Evolutionary conservation across 2,329 filamentous ascomycete species (phyloP), one percentile per base, ranked within the genome.

Genomic region (Alternaria sp.): DNA sequence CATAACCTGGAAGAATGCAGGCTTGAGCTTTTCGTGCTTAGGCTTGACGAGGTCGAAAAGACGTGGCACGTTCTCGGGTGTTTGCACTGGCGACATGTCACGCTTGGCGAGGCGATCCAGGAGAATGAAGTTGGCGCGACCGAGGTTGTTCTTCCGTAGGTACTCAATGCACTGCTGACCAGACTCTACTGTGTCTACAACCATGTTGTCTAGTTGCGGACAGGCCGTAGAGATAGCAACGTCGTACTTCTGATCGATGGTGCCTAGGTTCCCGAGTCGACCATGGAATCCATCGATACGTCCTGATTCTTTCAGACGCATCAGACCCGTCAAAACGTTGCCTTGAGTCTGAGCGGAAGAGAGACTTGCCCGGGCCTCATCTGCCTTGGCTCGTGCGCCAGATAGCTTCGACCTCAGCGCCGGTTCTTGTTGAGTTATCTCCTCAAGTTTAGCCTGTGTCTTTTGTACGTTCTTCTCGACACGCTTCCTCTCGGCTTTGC

Each of bases 121-220:
- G 69, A 96, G 92, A 74, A 99, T 98, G 79, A 99, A 98, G 82
- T 97, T 97, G 63, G 94, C 96, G 72, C 96, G 90, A 12, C 96
- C 96, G 4, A 99, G 89, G 71, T 97, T 97, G 73, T 97, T 99
- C 85, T 98, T 99, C 59, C 96, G 90, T 12, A 99, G 86, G 75
- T 99, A 96, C 76, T 98, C 96, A 67, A 99, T 98, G 80, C 96
- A 99, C 78, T 98, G 94, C 80, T 99, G 96, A 68, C 94, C 96
- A 62, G 93, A 92, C 74, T 98, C 96, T 13, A 98, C 95, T 1
- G 93, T 94, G 73, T 98, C 96, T 0, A 97, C 97, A 10, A 99
- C 95, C 80, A 99, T 94, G 76, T 98, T 97, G 80, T 99, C 93
- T 10, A 99, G 87, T 3, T 91, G 87, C 49, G 92, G 90, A 71